Conservation (phyloP, 305 asterid species). For the Rubia tinctorum region DNA sequence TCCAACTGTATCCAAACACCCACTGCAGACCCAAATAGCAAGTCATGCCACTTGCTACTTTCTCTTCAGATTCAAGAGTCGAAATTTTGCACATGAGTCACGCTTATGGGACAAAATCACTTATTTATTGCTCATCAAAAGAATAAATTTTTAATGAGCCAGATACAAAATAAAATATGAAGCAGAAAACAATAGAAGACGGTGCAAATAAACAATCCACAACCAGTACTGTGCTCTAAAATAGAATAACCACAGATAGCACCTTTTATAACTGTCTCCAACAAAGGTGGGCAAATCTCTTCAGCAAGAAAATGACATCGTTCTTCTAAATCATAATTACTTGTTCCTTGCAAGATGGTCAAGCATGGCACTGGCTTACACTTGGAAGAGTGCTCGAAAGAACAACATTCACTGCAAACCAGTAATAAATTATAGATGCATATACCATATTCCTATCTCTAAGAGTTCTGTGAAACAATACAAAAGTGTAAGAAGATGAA, state of each 20-base stretch:
- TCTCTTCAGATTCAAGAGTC: background rate
- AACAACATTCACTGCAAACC: constrained; percentile 70
- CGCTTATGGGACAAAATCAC: background rate
- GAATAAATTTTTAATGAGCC: background rate
- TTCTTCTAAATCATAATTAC: constrained; percentile 47
- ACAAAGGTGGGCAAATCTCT: constrained; percentile 69
- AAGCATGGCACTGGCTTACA: constrained; percentile 67
- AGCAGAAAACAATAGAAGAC: background rate
- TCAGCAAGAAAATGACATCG: constrained; percentile 65
- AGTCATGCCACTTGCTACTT: background rate
- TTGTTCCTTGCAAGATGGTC: constrained; percentile 56
- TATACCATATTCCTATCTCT: background rate
- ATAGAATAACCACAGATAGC: constrained; percentile 20
- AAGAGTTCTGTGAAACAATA: background rate
- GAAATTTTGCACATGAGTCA: background rate
- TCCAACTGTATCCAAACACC: background rate
- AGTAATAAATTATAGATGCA: constrained; percentile 6
- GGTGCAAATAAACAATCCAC: background rate
- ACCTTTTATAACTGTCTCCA: constrained; percentile 92
- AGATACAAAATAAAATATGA: background rate
- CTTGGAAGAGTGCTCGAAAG: constrained; percentile 49
- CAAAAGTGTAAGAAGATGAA: background rate
- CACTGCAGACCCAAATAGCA: background rate
- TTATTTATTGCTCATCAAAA: background rate
- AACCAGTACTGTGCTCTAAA: background rate